Conservation (phyloP, 192 early-diverging fungal genomes). For the Umbelopsis sp. region DNA sequence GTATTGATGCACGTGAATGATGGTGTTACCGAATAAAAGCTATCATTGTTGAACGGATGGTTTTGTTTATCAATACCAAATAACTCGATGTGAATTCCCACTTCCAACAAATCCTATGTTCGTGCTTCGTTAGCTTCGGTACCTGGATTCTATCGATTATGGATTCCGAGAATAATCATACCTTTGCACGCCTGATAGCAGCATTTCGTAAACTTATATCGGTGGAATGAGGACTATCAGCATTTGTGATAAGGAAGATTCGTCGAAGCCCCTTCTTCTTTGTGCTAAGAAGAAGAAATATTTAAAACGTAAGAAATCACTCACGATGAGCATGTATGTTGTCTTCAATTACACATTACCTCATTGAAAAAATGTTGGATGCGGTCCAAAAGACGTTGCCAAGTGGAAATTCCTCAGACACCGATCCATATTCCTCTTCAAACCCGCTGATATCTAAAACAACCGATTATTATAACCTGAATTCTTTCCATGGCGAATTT, state of each 20-base stretch:
- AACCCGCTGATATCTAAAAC: conserved; percentile 41
- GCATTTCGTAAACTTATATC: conserved; percentile 50
- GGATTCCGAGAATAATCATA: conserved; percentile 1
- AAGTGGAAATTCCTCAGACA: conserved; percentile 53
- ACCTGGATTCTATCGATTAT: neutral
- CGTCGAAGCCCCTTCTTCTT: conserved; percentile 58
- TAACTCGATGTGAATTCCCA: conserved; percentile 62
- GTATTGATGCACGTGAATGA: neutral
- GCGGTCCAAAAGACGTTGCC: conserved; percentile 67
- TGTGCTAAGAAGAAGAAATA: conserved; percentile 26
- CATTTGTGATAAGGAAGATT: conserved; percentile 73
- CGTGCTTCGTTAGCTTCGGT: neutral
- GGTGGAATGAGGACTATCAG: conserved; percentile 61
- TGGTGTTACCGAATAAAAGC: conserved; percentile 64
- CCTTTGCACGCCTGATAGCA: conserved; percentile 57
- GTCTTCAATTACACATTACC: conserved; percentile 47
- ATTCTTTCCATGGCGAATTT: neutral
- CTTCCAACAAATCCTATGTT: conserved; percentile 57
- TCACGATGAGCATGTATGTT: neutral
- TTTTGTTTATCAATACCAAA: conserved; percentile 57
- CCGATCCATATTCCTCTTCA: conserved; percentile 48
- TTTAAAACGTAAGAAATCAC: neutral
- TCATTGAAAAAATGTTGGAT: conserved; percentile 58
- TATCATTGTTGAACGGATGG: conserved; percentile 52
- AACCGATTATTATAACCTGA: neutral